Evolutionary conservation across 805 yeast species (phyloP).

Genomic region (Torulaspora microellipsoides): DNA sequence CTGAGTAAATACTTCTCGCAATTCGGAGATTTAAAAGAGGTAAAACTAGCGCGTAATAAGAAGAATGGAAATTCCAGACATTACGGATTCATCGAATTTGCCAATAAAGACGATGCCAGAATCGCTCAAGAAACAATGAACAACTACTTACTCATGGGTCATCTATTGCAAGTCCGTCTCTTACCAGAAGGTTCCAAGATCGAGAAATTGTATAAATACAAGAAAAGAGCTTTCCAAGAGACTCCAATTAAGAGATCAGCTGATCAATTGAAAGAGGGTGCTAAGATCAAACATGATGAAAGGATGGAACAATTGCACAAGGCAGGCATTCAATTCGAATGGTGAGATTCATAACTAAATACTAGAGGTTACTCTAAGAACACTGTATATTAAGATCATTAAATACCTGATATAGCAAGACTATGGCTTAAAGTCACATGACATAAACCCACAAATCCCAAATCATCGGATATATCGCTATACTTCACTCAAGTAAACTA

Average conservation of each 20-base stretch:
- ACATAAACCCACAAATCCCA: not conserved
- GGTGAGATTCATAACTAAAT: constrained; percentile 15
- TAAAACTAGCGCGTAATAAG: constrained; percentile 82
- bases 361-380: no score
- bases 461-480: no score
- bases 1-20: constrained; percentile 75
- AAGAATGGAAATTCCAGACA: constrained; percentile 89
- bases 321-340: constrained; percentile 38
- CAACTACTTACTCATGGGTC: constrained; percentile 85
- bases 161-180: constrained; percentile 64
- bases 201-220: constrained; percentile 36
- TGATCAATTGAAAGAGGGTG: constrained; percentile 32
- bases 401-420: no score
- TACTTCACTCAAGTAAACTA: no score
- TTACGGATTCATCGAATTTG: constrained; percentile 86
- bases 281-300: constrained; percentile 31
- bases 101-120: constrained; percentile 66
- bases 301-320: constrained; percentile 34
- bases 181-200: constrained; percentile 46
- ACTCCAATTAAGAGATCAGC: constrained; percentile 30
- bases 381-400: no score
- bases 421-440: not conserved
- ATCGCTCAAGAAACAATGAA: constrained; percentile 95
- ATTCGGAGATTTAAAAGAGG: constrained; percentile 78
- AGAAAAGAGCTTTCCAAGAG: constrained; percentile 33